Base-by-base conservation (phyloP, 2,329 filamentous ascomycete species). In the Hymenotorrendiella dingleyae region DNA sequence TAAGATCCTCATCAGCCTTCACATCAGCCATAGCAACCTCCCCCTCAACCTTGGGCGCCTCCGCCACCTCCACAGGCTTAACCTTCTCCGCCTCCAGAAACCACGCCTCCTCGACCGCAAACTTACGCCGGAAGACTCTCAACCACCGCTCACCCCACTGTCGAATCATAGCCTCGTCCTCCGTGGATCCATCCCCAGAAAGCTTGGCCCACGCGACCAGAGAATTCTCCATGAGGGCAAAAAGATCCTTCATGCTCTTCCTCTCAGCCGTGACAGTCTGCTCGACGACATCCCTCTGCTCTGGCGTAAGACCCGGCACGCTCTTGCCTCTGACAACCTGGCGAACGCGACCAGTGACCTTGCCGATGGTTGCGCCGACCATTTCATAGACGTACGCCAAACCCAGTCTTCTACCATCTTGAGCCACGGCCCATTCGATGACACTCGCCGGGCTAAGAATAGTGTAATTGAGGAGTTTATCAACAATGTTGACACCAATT, bases 391-490 rank as follows among this genome's bases (percentile, higher is more conserved):
- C 73, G 67, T 91, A 82, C 6, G 82, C 71, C 54, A 84, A 76
- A 9, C 84, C 78, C 10, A 98, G 77, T 34, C 52, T 49, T 3
- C 77, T 74, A 2, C 79, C 77, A 16, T 77, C 71, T 48, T 87
- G 65, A 14, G 64, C 72, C 10, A 98, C 73, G 1, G 87, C 87
- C 93, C 93, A 98, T 58, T 94, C 82, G 36, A 96, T 76, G 21
- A 98, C 89, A 12, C 82, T 83, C 44, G 81, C 71, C 0, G 93
- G 93, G 7, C 84, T 89, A 26, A 98, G 74, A 55, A 98, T 95
- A 11, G 86, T 90, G 68, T 96, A 98, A 68, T 97, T 98, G 55
- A 98, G 82, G 4, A 98, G 76, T 66, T 97, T 97, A 70, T 97
- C 91, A 45, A 97, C 77, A 56, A 98, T 94, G 55, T 86, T 86